Evolutionary conservation across 306 rosid genomes (phyloP).

Genomic region (Lathyrus sativus): DNA sequence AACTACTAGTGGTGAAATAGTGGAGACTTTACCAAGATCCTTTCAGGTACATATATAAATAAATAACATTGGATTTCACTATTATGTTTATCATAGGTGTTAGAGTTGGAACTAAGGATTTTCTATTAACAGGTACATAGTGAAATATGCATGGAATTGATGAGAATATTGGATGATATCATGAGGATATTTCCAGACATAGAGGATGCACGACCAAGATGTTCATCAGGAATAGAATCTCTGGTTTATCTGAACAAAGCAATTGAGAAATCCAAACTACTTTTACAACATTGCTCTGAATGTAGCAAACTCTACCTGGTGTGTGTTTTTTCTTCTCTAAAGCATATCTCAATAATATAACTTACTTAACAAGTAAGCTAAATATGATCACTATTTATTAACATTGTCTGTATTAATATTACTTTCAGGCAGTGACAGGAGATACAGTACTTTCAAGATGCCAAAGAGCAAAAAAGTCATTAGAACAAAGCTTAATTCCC

Average conservation of each 20-base stretch:
- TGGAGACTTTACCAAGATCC: slow-evolving; percentile 45
- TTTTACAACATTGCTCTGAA: slow-evolving; percentile 75
- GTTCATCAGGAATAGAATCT: slow-evolving; percentile 70
- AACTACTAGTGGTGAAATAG: slow-evolving; percentile 55
- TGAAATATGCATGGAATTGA: slow-evolving; percentile 62
- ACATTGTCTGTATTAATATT: slow-evolving; percentile 19
- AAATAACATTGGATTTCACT: slow-evolving; percentile 12
- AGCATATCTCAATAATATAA: not conserved
- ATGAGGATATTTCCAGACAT: slow-evolving; percentile 65
- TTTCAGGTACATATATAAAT: slow-evolving; percentile 59
- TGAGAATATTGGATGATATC: slow-evolving; percentile 57
- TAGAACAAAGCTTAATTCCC: slow-evolving; percentile 68
- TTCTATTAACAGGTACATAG: slow-evolving; percentile 64
- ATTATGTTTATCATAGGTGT: not conserved
- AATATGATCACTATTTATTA: slow-evolving; percentile 14
- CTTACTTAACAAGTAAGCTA: slow-evolving; percentile 27
- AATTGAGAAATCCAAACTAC: slow-evolving; percentile 58
- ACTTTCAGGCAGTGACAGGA: slow-evolving; percentile 76
- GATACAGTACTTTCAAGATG: slow-evolving; percentile 58
- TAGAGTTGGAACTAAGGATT: not conserved
- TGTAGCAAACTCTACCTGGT: slow-evolving; percentile 96
- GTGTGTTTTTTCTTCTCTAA: slow-evolving; percentile 23
- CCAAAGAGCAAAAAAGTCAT: slow-evolving; percentile 50
- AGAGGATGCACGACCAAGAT: slow-evolving; percentile 82
- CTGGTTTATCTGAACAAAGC: slow-evolving; percentile 59